Base-by-base conservation (phyloP, 495 filamentous ascomycete species). In the Pseudomonodictys pantanalensis region DNA sequence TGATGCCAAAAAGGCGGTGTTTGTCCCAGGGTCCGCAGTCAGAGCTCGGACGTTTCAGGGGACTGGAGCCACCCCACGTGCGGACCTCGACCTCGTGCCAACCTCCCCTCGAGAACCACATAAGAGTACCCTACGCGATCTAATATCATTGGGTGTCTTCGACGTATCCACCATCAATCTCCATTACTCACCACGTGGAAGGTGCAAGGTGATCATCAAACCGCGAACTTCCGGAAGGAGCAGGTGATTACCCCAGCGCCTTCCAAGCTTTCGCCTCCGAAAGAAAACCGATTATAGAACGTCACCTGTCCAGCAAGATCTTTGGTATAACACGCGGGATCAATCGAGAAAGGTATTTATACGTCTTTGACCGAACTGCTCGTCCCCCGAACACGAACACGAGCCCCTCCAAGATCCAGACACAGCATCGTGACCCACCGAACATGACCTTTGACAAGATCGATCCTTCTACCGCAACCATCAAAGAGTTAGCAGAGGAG, bases 401-500 rank as follows among this genome's bases (percentile, higher is more conserved):
- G n/a, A n/a, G n/a, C n/a, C n/a, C n/a, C n/a, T n/a, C n/a, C n/a
- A n/a, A n/a, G n/a, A n/a, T n/a, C n/a, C n/a, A n/a, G n/a, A n/a
- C n/a, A n/a, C n/a, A n/a, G n/a, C n/a, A n/a, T n/a, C n/a, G n/a
- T n/a, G n/a, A n/a, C n/a, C 5, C 38, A 41, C 38, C 38, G 20
- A 41, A 15, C 12, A 28, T 47, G 24, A 47, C 43, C 57, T 44
- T 60, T 32, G n/a, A n/a, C n/a, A n/a, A n/a, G n/a, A n/a, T n/a
- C n/a, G n/a, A n/a, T n/a, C n/a, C n/a, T n/a, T n/a, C n/a, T n/a
- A 18, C 60, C 15, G 43, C 41, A 35, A 52, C 57, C 15, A 61
- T 62, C 20, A 47, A 68, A 52, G 62, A 75, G 35, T 60, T 75
- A 32, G 74, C 74, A 18, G 43, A 65, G 32, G 75, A 79, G 71